phyloP scores from a whole-genome alignment of 228 moss, liverwort and hornwort species.

The Sphagnum fallax region DNA sequence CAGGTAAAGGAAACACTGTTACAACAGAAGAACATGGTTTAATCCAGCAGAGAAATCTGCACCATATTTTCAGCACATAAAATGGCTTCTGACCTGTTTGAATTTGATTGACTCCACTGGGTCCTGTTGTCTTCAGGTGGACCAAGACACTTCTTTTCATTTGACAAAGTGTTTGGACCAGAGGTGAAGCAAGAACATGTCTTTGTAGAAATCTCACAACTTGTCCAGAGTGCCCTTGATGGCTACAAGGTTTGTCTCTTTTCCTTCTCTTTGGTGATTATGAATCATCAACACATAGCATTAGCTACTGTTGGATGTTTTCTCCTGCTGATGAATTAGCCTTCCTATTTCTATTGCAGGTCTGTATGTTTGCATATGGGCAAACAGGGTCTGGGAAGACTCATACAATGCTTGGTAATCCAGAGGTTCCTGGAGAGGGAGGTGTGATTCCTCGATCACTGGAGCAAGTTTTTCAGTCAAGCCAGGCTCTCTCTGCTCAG shows the following conservation, averaged over 20 bases:
- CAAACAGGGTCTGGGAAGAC: conserved; percentile 99
- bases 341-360: conserved; percentile 26
- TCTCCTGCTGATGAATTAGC: too few species aligned
- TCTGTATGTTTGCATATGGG: conserved; percentile 96
- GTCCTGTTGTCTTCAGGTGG: conserved; percentile 24
- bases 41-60: not conserved
- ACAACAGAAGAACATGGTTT: not conserved
- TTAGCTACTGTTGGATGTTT: not conserved
- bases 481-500: conserved; percentile 63
- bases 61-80: not conserved
- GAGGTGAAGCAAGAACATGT: conserved; percentile 82
- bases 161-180: conserved; percentile 95
- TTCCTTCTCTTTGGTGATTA: not conserved
- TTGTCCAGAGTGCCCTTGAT: conserved; percentile 94
- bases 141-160: conserved; percentile 79
- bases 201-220: conserved; percentile 90
- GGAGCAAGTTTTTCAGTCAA: conserved; percentile 93
- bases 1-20: conserved; percentile 35
- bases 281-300: not conserved
- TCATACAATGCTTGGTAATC: conserved; percentile 94
- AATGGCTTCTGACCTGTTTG: too few species aligned
- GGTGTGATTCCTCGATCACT: conserved; percentile 91
- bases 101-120: too few species aligned
- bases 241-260: conserved; percentile 70
- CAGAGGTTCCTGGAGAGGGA: conserved; percentile 65